These are phyloP conservation scores for Aureobasidium sp. DNA, from an alignment of 2,329 filamentous ascomycete species.

Conservation along the genomic window DNA sequence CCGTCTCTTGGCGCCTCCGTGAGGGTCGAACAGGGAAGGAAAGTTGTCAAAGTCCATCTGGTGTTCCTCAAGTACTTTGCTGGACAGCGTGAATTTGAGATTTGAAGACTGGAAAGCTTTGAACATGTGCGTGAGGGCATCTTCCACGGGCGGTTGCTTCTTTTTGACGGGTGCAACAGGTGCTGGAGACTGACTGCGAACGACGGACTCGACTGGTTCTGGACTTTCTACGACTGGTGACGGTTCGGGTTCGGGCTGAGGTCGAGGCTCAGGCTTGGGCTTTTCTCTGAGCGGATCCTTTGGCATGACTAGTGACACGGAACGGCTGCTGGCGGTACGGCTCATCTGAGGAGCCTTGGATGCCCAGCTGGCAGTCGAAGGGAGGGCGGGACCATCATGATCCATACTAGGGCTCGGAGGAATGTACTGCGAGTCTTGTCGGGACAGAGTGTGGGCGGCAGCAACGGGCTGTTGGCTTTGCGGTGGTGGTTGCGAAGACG, in stretches of 20 bases:
- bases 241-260: conserved; percentile 10
- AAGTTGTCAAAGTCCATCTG: conserved; percentile 49
- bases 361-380: conserved; percentile 91
- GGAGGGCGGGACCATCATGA: conserved; percentile 78
- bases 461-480: conserved; percentile 46
- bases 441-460: conserved; percentile 56
- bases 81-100: conserved; percentile 50
- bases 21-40: conserved; percentile 75
- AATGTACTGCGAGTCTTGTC: conserved; percentile 40
- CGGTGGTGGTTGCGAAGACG: conserved; percentile 36
- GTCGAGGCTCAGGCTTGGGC: conserved; percentile 17
- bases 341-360: conserved; percentile 54
- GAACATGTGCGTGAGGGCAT: conserved; percentile 31
- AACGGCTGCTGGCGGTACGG: conserved; percentile 10
- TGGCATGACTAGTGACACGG: conserved; percentile 3
- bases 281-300: conserved; percentile 10
- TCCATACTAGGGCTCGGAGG: conserved; percentile 36
- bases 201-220: conserved; percentile 13
- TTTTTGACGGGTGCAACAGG: conserved; percentile 3
- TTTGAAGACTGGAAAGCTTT: conserved; percentile 36
- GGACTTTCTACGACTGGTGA: conserved; percentile 9
- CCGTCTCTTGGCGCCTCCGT: conserved; percentile 74
- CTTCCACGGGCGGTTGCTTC: conserved; percentile 4
- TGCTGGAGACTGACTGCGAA: not conserved
- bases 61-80: conserved; percentile 39